Evolutionary conservation across 1,284 basidiomycete species (phyloP).

Genomic region (Mycena sp.): DNA sequence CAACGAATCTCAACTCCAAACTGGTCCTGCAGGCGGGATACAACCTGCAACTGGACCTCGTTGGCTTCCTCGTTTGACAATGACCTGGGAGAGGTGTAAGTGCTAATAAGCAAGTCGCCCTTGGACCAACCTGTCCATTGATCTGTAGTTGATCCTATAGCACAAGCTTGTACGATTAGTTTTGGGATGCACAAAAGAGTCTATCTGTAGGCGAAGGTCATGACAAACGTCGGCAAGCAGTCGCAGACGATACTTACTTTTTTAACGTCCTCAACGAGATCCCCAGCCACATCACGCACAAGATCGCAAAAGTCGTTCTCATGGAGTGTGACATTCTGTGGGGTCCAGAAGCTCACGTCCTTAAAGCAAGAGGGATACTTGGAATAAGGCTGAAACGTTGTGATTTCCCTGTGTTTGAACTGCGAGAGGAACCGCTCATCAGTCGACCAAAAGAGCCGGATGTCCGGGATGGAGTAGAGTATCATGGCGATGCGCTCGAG

Average conservation of each 20-base stretch:
- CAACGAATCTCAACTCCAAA: slow-evolving; percentile 85
- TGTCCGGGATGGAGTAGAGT: slow-evolving; percentile 96
- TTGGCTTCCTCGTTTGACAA: slow-evolving; percentile 94
- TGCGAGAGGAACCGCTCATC: slow-evolving; percentile 92
- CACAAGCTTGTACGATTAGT: slow-evolving; percentile 84
- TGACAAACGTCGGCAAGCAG: neutral
- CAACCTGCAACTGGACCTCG: slow-evolving; percentile 70
- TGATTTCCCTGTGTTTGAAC: slow-evolving; percentile 82
- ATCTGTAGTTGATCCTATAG: slow-evolving; percentile 94
- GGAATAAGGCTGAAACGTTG: slow-evolving; percentile 87
- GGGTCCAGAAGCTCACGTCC: slow-evolving; percentile 93
- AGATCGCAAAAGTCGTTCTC: slow-evolving; percentile 98
- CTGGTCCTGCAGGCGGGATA: slow-evolving; percentile 60
- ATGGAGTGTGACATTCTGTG: slow-evolving; percentile 67
- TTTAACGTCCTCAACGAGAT: slow-evolving; percentile 91
- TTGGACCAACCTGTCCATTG: slow-evolving; percentile 84
- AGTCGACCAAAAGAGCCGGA: slow-evolving; percentile 97
- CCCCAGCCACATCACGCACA: slow-evolving; percentile 91
- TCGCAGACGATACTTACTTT: slow-evolving; percentile 58
- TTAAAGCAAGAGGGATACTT: slow-evolving; percentile 91
- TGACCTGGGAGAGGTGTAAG: slow-evolving; percentile 61
- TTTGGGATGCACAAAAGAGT: slow-evolving; percentile 93
- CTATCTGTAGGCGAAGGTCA: slow-evolving; percentile 67
- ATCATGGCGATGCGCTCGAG: slow-evolving; percentile 99
- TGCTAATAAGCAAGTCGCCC: neutral